Evolutionary conservation across 257 asterid genomes (phyloP).

Genomic region (Mitragyna speciosa): DNA sequence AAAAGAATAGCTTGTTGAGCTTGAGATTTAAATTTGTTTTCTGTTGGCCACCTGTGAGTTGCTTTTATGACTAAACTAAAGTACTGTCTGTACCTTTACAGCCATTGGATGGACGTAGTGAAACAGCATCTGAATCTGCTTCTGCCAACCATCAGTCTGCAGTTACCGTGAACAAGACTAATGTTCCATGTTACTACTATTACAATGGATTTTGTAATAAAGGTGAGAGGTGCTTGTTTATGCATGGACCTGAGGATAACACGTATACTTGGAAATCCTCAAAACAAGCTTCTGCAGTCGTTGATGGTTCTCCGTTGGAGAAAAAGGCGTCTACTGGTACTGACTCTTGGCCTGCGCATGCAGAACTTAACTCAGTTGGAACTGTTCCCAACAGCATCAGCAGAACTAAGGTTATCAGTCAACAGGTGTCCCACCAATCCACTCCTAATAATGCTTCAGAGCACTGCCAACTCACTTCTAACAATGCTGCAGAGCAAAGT

Average conservation of each 20-base stretch:
- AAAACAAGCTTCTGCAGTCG: conserved; percentile 22
- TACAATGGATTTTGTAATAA: conserved; percentile 41
- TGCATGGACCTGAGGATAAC: conserved; percentile 37
- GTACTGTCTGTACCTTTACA: conserved; percentile 17
- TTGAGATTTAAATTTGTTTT: background rate
- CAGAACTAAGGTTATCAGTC: conserved; percentile 11
- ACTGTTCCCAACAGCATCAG: conserved; percentile 14
- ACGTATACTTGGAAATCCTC: conserved; percentile 18
- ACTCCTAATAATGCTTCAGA: background rate
- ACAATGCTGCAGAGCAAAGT: conserved; percentile 16
- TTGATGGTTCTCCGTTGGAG: conserved; percentile 20
- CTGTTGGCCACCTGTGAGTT: conserved; percentile 8
- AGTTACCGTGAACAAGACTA: conserved; percentile 31
- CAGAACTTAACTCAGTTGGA: conserved; percentile 18
- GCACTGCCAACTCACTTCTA: background rate
- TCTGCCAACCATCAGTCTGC: conserved; percentile 22
- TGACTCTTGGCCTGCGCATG: conserved; percentile 24
- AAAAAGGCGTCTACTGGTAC: conserved; percentile 28
- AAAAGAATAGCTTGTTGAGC: background rate
- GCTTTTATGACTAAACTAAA: background rate
- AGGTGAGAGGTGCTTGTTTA: conserved; percentile 38
- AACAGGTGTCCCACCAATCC: conserved; percentile 11
- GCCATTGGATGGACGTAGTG: conserved; percentile 38
- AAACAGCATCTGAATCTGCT: conserved; percentile 25
- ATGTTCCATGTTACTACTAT: conserved; percentile 35